These are phyloP conservation scores for Microbotryum scabiosae DNA, from an alignment of 1,284 basidiomycete species.

Conservation along the genomic window DNA sequence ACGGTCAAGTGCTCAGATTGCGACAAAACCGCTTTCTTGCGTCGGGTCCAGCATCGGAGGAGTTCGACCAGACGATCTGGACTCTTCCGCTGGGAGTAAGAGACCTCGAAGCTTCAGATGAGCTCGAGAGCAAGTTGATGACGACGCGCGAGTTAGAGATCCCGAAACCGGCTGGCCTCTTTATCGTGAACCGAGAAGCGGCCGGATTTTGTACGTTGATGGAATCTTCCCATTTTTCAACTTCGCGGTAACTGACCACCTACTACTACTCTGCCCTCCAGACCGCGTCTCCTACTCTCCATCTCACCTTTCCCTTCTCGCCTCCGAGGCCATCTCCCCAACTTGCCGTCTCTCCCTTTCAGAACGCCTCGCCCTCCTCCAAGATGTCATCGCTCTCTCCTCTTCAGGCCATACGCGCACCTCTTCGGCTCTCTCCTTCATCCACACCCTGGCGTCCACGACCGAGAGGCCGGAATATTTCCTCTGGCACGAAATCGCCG, in stretches of 20 bases:
- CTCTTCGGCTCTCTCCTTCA: slow-evolving; percentile 36
- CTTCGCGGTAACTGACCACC: not conserved
- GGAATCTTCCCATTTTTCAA: too few species aligned
- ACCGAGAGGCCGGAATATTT: slow-evolving; percentile 64
- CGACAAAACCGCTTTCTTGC: slow-evolving; percentile 90
- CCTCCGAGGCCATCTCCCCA: slow-evolving; percentile 55
- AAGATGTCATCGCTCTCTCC: slow-evolving; percentile 42
- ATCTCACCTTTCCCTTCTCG: slow-evolving; percentile 69
- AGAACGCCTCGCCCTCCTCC: slow-evolving; percentile 40
- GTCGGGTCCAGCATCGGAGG: slow-evolving; percentile 61
- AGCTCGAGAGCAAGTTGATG: slow-evolving; percentile 49
- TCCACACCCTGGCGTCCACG: slow-evolving; percentile 38
- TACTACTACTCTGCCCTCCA: slow-evolving; percentile 34
- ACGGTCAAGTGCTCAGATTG: slow-evolving; percentile 47
- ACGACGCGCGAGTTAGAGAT: slow-evolving; percentile 59
- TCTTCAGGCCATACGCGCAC: slow-evolving; percentile 41
- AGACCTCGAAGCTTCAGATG: slow-evolving; percentile 55
- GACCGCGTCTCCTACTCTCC: slow-evolving; percentile 82
- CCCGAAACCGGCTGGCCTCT: slow-evolving; percentile 58
- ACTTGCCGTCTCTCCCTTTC: slow-evolving; percentile 26
- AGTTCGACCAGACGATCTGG: slow-evolving; percentile 91
- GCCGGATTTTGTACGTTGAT: slow-evolving; percentile 64
- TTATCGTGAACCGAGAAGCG: slow-evolving; percentile 83
- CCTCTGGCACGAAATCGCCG: slow-evolving; percentile 59
- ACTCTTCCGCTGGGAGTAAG: slow-evolving; percentile 70